A percentile compares a stretch with the other conserved stretches of the same genome.
phyloP scores from a whole-genome alignment of 768 basidiomycete genomes.

The Serendipita indica region DNA sequence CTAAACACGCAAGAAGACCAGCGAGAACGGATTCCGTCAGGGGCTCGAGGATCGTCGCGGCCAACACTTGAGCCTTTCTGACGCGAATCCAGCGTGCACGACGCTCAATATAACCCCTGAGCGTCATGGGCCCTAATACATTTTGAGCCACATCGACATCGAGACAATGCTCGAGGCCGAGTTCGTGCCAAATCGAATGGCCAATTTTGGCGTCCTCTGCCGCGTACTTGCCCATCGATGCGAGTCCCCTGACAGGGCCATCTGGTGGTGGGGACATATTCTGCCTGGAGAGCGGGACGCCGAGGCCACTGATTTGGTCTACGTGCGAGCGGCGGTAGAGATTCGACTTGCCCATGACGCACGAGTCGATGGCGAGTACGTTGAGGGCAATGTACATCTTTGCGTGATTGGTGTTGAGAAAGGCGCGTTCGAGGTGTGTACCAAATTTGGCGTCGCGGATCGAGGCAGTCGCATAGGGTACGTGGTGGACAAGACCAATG shows the following conservation, averaged over 20 bases:
- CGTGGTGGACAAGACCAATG: conserved; percentile 85
- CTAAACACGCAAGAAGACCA: conserved; percentile 46
- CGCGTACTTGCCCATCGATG: conserved; percentile 72
- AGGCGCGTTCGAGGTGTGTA: conserved; percentile 78
- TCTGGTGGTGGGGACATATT: conserved; percentile 19
- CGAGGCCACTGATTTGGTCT: conserved; percentile 52
- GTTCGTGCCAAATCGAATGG: conserved; percentile 81
- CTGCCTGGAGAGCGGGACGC: conserved; percentile 17
- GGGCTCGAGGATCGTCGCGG: conserved; percentile 79
- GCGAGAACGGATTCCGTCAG: conserved; percentile 76
- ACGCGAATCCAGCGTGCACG: conserved; percentile 95
- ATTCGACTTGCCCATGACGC: conserved; percentile 94
- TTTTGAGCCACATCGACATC: conserved; percentile 85
- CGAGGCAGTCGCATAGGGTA: conserved; percentile 72
- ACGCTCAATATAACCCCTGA: conserved; percentile 73
- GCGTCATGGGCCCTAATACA: conserved; percentile 73
- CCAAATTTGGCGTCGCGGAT: conserved; percentile 46
- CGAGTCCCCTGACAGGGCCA: conserved; percentile 36
- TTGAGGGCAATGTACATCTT: conserved; percentile 98
- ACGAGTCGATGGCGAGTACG: conserved; percentile 75
- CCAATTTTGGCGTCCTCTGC: conserved; percentile 99
- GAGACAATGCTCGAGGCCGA: conserved; percentile 73
- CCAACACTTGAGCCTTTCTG: conserved; percentile 80
- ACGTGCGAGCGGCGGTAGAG: conserved; percentile 83
- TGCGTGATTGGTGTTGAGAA: conserved; percentile 92